phyloP scores from a whole-genome alignment of 2,329 filamentous ascomycete species.

The Paramyrothecium roridum region DNA sequence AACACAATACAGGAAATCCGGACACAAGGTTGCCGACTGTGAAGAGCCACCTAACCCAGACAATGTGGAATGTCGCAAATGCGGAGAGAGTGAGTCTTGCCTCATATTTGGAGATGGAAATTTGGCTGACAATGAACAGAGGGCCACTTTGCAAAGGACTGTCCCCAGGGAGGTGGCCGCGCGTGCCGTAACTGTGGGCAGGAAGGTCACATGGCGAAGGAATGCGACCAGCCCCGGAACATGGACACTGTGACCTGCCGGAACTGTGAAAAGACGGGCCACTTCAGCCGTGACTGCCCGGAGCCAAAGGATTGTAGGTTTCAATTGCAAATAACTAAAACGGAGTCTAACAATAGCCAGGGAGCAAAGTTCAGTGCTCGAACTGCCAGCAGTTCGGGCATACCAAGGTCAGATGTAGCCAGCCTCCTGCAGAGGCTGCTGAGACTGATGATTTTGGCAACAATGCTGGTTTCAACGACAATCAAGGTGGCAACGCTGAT shows the following conservation, averaged over 20 bases:
- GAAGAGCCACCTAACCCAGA: conserved; percentile 59
- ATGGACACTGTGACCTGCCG: conserved; percentile 53
- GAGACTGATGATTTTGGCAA: conserved; percentile 12
- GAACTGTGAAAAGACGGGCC: conserved; percentile 58
- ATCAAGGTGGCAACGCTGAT: conserved; percentile 6
- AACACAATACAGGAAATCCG: conserved; percentile 35
- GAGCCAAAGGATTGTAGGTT: conserved; percentile 44
- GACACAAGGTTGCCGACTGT: conserved; percentile 49
- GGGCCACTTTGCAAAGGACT: conserved; percentile 63
- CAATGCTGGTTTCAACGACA: conserved; percentile 6
- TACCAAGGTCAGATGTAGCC: conserved; percentile 35
- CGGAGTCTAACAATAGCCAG: conserved; percentile 19
- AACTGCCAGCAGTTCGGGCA: conserved; percentile 36
- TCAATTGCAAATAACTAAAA: background rate
- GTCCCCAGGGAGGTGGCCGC: conserved; percentile 55
- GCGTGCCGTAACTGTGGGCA: conserved; percentile 61
- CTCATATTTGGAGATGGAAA: background rate
- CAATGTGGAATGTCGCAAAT: conserved; percentile 64
- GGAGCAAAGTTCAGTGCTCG: conserved; percentile 35
- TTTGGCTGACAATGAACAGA: conserved; percentile 28
- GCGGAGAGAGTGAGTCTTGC: conserved; percentile 51
- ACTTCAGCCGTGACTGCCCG: conserved; percentile 60
- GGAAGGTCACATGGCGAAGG: conserved; percentile 54
- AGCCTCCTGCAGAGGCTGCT: conserved; percentile 11
- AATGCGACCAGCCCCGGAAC: conserved; percentile 46